Evolutionary conservation across 1,284 basidiomycete genomes (phyloP).

Genomic region (Filobasidium uniguttulatum): DNA sequence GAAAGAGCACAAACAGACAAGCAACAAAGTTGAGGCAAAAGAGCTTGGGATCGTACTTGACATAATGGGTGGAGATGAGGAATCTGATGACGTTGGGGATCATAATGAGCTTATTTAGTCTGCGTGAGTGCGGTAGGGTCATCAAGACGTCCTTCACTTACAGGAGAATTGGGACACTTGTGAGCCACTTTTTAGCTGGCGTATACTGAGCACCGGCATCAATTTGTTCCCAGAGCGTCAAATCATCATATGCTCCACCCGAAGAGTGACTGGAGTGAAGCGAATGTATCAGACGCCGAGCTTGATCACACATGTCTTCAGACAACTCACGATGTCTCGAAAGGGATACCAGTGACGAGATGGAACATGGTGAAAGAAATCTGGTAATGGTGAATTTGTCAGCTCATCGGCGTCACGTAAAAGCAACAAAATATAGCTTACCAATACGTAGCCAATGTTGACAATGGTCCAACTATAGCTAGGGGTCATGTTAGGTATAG

Average conservation of each 20-base stretch:
- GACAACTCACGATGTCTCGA: slow-evolving; percentile 48
- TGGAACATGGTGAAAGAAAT: slow-evolving; percentile 97
- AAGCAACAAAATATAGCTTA: slow-evolving; percentile 40
- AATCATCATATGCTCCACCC: slow-evolving; percentile 87
- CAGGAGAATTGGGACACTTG: slow-evolving; percentile 80
- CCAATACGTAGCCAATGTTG: slow-evolving; percentile 80
- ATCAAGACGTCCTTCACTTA: too few species aligned
- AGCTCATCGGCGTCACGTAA: neutral
- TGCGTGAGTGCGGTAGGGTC: neutral
- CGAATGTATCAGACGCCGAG: neutral
- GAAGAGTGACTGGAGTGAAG: slow-evolving; percentile 38
- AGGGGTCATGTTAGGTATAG: slow-evolving; percentile 83
- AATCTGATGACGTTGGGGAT: slow-evolving; percentile 47
- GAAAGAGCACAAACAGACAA: slow-evolving; percentile 68
- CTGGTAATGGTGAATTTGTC: slow-evolving; percentile 40
- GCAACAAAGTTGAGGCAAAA: slow-evolving; percentile 85
- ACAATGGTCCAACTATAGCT: slow-evolving; percentile 92
- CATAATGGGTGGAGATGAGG: slow-evolving; percentile 94
- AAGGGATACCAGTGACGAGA: slow-evolving; percentile 92
- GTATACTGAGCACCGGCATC: slow-evolving; percentile 98
- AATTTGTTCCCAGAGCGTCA: slow-evolving; percentile 99
- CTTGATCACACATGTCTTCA: neutral
- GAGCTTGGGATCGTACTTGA: slow-evolving; percentile 80
- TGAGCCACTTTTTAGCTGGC: slow-evolving; percentile 94
- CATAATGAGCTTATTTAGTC: neutral